Percentiles rank a stretch among this genome's conserved stretches.
phyloP scores from a whole-genome alignment of 805 yeast genomes.

The Metschnikowia kunwiensis region DNA sequence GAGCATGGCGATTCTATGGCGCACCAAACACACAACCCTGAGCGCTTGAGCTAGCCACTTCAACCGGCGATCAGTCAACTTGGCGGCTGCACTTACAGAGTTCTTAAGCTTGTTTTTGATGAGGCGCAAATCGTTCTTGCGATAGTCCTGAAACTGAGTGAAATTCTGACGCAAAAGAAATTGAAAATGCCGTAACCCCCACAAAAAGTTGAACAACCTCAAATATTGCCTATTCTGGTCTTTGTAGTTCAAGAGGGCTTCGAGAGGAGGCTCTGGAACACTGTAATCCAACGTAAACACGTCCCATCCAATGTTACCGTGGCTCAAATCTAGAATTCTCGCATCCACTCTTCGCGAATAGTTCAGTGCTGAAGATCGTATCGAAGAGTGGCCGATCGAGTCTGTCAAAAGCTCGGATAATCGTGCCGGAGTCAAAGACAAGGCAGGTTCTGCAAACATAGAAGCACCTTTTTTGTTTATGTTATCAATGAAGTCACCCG shows the following conservation, averaged over 20 bases:
- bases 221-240: slow-evolving; percentile 51
- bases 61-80: slow-evolving; percentile 2
- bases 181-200: slow-evolving; percentile 69
- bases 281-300: slow-evolving; percentile 83
- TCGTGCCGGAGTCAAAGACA: slow-evolving; percentile 59
- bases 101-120: slow-evolving; percentile 9
- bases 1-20: slow-evolving; percentile 41
- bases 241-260: slow-evolving; percentile 30
- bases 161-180: slow-evolving; percentile 43
- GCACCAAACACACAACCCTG: slow-evolving; percentile 34
- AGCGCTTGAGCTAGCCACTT: slow-evolving; percentile 32
- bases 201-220: slow-evolving; percentile 78
- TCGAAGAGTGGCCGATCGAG: slow-evolving; percentile 55
- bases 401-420: slow-evolving; percentile 63
- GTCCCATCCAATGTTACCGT: slow-evolving; percentile 83
- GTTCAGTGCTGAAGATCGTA: slow-evolving; percentile 33
- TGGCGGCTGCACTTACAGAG: not conserved
- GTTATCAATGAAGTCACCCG: slow-evolving; percentile 78
- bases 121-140: slow-evolving; percentile 25
- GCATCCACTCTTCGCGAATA: slow-evolving; percentile 70
- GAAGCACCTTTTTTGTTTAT: slow-evolving; percentile 54
- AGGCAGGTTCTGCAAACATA: slow-evolving; percentile 58
- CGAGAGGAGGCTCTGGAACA: slow-evolving; percentile 52
- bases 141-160: slow-evolving; percentile 26
- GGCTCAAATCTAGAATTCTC: slow-evolving; percentile 68